A percentile compares a stretch with the other conserved stretches of the same genome.
These are phyloP conservation scores for Alternaria novae-zelandiae DNA, from an alignment of 2,329 filamentous ascomycete species.

Conservation along the genomic window DNA sequence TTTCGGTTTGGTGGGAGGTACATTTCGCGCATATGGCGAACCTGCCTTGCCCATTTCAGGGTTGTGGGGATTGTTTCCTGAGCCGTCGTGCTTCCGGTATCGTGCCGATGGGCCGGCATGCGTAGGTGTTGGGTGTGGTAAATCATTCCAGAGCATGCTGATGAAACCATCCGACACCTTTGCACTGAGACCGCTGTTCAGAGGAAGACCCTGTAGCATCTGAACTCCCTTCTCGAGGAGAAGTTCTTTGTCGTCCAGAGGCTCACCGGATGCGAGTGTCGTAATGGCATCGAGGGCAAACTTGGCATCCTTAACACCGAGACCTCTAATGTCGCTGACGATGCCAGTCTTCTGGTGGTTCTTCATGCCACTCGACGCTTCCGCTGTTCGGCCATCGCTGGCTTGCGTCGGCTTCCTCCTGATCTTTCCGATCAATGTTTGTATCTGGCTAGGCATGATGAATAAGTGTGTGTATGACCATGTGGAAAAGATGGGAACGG, in stretches of 20 bases:
- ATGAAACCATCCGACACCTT: conserved; percentile 60
- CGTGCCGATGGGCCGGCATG: conserved; percentile 54
- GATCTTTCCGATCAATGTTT: conserved; percentile 54
- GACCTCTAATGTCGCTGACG: conserved; percentile 61
- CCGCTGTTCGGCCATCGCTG: conserved; percentile 55
- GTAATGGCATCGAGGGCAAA: conserved; percentile 64
- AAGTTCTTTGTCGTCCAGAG: conserved; percentile 65
- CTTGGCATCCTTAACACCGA: conserved; percentile 56
- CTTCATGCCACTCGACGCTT: conserved; percentile 30
- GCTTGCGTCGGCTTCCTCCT: conserved; percentile 55
- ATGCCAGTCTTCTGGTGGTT: conserved; percentile 34
- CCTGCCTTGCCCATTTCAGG: conserved; percentile 62
- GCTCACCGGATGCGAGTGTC: conserved; percentile 67
- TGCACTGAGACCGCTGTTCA: conserved; percentile 57
- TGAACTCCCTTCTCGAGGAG: conserved; percentile 58
- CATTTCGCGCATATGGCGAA: conserved; percentile 63
- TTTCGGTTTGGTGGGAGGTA: conserved; percentile 60
- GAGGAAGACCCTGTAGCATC: conserved; percentile 59
- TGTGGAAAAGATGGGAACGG: not conserved
- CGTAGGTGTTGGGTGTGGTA: conserved; percentile 59
- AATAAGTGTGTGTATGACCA: not conserved
- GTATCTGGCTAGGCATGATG: conserved; percentile 47
- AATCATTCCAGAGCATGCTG: conserved; percentile 59
- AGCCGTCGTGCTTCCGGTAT: conserved; percentile 49
- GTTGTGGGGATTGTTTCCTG: conserved; percentile 58